phyloP scores from a whole-genome alignment of 352 stramenopile species.

The Globisporangium echinulatum region DNA sequence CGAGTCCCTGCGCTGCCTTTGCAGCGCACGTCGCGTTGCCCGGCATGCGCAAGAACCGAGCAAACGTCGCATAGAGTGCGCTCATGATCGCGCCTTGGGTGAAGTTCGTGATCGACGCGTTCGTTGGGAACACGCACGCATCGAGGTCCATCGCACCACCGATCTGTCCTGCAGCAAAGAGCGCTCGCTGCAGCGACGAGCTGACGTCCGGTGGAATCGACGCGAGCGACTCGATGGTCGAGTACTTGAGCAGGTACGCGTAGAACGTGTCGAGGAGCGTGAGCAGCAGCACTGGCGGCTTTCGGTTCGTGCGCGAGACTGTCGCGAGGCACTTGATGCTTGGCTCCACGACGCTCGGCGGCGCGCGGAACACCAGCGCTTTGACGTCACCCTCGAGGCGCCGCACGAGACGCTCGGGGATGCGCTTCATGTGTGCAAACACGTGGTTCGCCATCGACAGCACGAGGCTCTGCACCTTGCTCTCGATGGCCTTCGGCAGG shows the following conservation, averaged over 20 bases:
- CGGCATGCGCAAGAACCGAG: constrained; percentile 32
- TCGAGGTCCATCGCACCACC: constrained; percentile 65
- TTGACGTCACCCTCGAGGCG: constrained; percentile 62
- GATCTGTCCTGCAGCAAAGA: constrained; percentile 70
- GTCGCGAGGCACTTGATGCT: constrained; percentile 71
- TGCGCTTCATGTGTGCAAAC: constrained; percentile 42
- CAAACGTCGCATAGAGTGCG: constrained; percentile 57
- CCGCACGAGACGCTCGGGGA: constrained; percentile 32
- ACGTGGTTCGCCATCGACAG: constrained; percentile 60
- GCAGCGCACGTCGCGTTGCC: constrained; percentile 41
- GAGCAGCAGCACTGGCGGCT: constrained; percentile 36
- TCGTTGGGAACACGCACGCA: constrained; percentile 19
- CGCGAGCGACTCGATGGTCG: constrained; percentile 22
- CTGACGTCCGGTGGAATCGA: constrained; percentile 31
- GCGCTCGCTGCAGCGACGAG: constrained; percentile 57
- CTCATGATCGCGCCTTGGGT: constrained; percentile 46
- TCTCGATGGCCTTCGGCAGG: constrained; percentile 40
- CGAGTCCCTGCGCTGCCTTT: constrained; percentile 80
- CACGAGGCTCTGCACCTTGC: constrained; percentile 52
- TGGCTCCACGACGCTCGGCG: constrained; percentile 78
- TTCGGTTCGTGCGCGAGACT: constrained; percentile 37
- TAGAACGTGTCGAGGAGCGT: constrained; percentile 68
- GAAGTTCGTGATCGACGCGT: constrained; percentile 22
- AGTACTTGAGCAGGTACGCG: constrained; percentile 47
- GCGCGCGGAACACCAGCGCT: constrained; percentile 44